phyloP scores from a whole-genome alignment of 129 eudicot genomes.

The Pittosporum tobira region DNA sequence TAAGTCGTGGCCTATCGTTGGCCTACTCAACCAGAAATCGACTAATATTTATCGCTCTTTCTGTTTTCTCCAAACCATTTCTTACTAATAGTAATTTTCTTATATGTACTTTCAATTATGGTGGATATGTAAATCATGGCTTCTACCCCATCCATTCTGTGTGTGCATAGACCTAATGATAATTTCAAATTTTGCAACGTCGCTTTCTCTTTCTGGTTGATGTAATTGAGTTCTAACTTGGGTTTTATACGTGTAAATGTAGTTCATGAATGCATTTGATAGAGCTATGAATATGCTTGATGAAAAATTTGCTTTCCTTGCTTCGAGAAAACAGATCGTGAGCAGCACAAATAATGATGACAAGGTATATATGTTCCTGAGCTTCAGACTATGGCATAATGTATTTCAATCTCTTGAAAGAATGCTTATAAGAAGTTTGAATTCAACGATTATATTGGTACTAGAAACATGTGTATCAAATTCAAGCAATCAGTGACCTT shows the following conservation, averaged over 20 bases:
- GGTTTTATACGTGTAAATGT: conserved; percentile 24
- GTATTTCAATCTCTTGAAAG: conserved; percentile 4
- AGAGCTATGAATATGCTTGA: conserved; percentile 89
- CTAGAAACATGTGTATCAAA: not conserved
- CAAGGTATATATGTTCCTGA: conserved; percentile 42
- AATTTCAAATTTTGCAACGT: not conserved
- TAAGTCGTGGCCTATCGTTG: not conserved
- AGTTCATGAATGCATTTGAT: conserved; percentile 85
- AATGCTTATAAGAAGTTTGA: conserved; percentile 2
- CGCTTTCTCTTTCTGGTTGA: not conserved
- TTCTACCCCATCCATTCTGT: not conserved
- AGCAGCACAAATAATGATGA: conserved; percentile 69
- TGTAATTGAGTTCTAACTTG: conserved; percentile 10
- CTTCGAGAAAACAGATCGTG: conserved; percentile 76
- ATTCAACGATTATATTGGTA: not conserved
- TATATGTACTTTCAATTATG: not conserved
- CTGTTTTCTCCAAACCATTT: not conserved
- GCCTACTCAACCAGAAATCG: not conserved
- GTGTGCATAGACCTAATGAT: not conserved
- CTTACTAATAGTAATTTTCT: not conserved
- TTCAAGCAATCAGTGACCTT: not conserved
- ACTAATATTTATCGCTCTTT: not conserved
- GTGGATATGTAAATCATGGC: not conserved
- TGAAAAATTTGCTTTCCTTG: conserved; percentile 64
- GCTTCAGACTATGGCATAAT: not conserved